Evolutionary conservation across 345 rosid genomes (phyloP), one percentile per base, ranked within the genome.

Genomic region (Rhodamnia argentea): DNA sequence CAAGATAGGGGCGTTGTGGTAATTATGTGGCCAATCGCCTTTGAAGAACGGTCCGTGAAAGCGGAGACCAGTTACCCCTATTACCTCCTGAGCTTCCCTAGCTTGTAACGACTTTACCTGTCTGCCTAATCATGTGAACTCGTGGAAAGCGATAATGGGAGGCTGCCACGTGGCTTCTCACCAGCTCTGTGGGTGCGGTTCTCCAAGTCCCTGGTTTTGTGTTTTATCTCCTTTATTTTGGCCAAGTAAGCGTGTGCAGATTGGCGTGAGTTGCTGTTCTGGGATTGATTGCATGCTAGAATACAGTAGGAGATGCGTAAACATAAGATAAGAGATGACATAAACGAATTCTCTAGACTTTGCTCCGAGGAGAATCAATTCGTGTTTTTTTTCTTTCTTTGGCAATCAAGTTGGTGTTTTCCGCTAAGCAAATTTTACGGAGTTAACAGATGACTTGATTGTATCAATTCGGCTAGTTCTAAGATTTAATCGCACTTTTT

Each of bases 61-160:
- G 93, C 10, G 87, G 87, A 85, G 91, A 92, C 95, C 93, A 84
- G 53, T 81, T 87, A 14, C 90, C 89, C 87, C 12, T 60, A 88
- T 93, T 82, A 82, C 90, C 91, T 75, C 85, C 88, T 55, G 15
- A 37, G 54, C 85, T 88, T 86, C 88, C 89, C 84, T 56, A 90
- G 85, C 93, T 81, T 84, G 82, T 90, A 94, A 92, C 96, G 92
- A 90, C 92, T 92, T 94, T 92, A 94, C 96, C 96, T 64, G 96
- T 94, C 94, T 87, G 90, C 90, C 91, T 42, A 90, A 89, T 91
- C 88, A 91, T 88, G 89, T 84, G 81, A 76, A 83, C 75, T 84
- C 83, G 83, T 74, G 42, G 83, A 84, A 83, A 52, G 12, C 40
- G 7, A 52, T 5, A 83, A 27, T 52, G 40, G 58, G 44, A 6